Base-by-base conservation (phyloP, 768 basidiomycete genomes). In the Lactarius akahatsu region DNA sequence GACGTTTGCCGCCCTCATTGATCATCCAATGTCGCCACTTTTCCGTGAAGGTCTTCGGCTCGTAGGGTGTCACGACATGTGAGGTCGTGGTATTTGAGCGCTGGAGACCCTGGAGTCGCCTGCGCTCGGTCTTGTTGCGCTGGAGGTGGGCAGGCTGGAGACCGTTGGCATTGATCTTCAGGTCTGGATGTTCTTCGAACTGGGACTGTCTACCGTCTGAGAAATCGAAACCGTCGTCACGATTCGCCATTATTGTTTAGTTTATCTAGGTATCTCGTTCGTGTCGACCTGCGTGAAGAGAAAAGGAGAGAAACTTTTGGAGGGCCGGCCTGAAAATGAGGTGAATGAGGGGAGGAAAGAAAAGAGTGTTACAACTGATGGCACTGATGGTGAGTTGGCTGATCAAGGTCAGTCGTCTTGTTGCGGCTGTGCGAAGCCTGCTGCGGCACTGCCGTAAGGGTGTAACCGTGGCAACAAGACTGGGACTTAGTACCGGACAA, bases 61-160 rank as follows among this genome's bases (percentile, higher is more conserved):
- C 72, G 66, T 80, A 79, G 18, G 75, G 75, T 0, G 74, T 72
- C 6, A 72, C 73, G 41, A 70, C 63, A 2, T 64, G 67, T 1
- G 78, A 74, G 52, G 58, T 69, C 32, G 70, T 75, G 13, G 83
- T 83, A 69, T 82, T 79, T 2, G 81, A 77, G 61, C 88, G 83
- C 77, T 96, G 91, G 52, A 97, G 83, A 4, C 92, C 92, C 75
- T 97, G 96, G 23, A 96, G 79, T 59, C 95, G 82, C 69, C 80
- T 78, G 69, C 91, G 85, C 80, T 97, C 96, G 0, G 90, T 85
- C 80, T 89, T 92, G 79, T 96, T 96, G 71, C 94, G 85, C 74
- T 87, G 86, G 26, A 96, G 82, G 73, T 89, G 81, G 36, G 75
- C 74, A 5, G 83, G 78, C 36, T 74, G 76, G 32, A 72, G 69